Evolutionary conservation across 2,329 filamentous ascomycete species (phyloP).

Genomic region (Phoma herbarum): DNA sequence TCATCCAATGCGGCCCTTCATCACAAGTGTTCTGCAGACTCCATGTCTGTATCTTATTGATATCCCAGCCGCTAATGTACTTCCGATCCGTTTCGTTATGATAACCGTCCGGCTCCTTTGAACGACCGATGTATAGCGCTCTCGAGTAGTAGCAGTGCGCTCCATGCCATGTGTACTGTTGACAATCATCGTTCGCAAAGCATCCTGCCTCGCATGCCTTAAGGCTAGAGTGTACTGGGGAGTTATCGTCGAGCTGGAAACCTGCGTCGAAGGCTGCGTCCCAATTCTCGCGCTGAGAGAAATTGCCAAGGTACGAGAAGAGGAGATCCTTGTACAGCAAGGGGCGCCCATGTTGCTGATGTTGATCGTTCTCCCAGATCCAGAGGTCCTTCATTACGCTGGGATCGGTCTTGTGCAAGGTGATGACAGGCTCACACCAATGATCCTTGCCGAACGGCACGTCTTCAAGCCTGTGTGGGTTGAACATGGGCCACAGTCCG

Average conservation of each 20-base stretch:
- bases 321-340: conserved; percentile 24
- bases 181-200: conserved; percentile 20
- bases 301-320: conserved; percentile 13
- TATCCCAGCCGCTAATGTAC: conserved; percentile 43
- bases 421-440: conserved; percentile 52
- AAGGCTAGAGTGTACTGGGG: conserved; percentile 9
- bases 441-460: conserved; percentile 44
- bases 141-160: conserved; percentile 35
- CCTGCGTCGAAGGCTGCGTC: conserved; percentile 23
- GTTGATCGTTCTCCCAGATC: conserved; percentile 48
- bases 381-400: conserved; percentile 56
- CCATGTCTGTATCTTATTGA: conserved; percentile 33
- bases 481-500: conserved; percentile 51
- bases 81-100: conserved; percentile 18
- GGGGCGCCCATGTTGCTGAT: conserved; percentile 17
- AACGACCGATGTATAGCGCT: conserved; percentile 23
- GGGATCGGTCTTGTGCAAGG: conserved; percentile 42
- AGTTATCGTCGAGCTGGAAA: conserved; percentile 14
- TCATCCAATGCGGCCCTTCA: conserved; percentile 25
- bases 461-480: conserved; percentile 47
- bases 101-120: conserved; percentile 30
- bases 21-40: conserved; percentile 19
- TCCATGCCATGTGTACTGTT: conserved; percentile 28
- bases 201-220: conserved; percentile 19
- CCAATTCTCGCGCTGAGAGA: conserved; percentile 18